Evolutionary conservation across 768 basidiomycete species (phyloP).

Genomic region (Lactarius deliciosus): DNA sequence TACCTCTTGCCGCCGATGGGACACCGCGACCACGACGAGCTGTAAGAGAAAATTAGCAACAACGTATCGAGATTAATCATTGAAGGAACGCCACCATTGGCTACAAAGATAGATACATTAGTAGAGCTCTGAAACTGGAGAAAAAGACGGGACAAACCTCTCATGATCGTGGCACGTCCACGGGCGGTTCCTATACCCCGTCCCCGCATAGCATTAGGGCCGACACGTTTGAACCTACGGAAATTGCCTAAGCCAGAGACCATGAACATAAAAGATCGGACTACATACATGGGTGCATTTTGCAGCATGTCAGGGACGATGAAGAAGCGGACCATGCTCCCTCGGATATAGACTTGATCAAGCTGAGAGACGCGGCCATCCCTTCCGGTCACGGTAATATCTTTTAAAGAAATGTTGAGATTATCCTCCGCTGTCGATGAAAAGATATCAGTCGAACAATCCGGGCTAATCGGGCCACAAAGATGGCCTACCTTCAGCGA

Average conservation of each 20-base stretch:
- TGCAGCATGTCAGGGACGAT: conserved; percentile 99
- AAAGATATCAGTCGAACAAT: conserved; percentile 18
- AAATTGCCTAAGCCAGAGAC: conserved; percentile 2
- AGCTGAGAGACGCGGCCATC: conserved; percentile 98
- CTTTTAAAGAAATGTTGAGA: conserved; percentile 91
- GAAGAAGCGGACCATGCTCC: conserved; percentile 97
- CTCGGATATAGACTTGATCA: conserved; percentile 98
- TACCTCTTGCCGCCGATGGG: conserved; percentile 69
- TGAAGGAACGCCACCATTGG: conserved; percentile 57
- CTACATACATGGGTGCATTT: conserved; percentile 93
- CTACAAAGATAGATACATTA: conserved; percentile 42
- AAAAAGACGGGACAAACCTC: conserved; percentile 59
- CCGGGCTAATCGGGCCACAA: conserved; percentile 10
- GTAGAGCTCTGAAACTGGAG: conserved; percentile 17
- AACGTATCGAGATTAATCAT: neutral
- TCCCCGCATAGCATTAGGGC: conserved; percentile 97
- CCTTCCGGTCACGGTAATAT: conserved; percentile 96
- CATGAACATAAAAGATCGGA: conserved; percentile 15
- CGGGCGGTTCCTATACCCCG: conserved; percentile 98
- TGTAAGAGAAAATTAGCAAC: conserved; percentile 37
- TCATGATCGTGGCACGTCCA: conserved; percentile 98
- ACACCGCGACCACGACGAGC: conserved; percentile 88
- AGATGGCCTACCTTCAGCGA: conserved; percentile 79
- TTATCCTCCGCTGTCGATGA: conserved; percentile 88
- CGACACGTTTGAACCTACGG: conserved; percentile 95